Evolutionary conservation across 257 asterid species (phyloP).

Genomic region (Orobanche coerulescens): DNA sequence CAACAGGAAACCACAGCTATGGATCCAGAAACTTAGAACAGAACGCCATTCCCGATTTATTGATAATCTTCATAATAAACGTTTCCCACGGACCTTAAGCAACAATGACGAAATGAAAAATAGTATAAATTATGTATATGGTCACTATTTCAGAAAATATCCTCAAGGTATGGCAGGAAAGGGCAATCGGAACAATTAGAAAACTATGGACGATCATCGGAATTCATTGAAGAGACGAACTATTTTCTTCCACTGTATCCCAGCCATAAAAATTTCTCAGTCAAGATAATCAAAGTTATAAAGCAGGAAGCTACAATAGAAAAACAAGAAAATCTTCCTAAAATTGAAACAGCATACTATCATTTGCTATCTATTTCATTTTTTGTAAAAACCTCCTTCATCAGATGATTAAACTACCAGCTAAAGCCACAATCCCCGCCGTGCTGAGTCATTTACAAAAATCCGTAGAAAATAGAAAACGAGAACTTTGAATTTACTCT

Average conservation of each 20-base stretch:
- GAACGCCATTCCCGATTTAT: neutral
- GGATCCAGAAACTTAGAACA: too few relatives aligned
- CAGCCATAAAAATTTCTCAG: neutral
- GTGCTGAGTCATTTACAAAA: neutral
- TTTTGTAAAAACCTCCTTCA: neutral
- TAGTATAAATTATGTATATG: neutral
- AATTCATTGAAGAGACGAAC: neutral
- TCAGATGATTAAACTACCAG: neutral
- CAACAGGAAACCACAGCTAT: neutral
- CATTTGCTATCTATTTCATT: neutral
- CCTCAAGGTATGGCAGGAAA: neutral
- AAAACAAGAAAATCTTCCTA: neutral
- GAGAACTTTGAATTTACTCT: constrained; percentile 21
- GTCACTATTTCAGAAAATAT: neutral
- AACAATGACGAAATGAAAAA: neutral
- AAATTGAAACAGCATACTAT: neutral
- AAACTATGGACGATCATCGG: too few relatives aligned
- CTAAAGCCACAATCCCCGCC: neutral
- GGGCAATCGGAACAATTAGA: too few relatives aligned
- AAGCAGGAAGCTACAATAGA: neutral
- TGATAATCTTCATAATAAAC: neutral
- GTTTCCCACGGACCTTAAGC: neutral
- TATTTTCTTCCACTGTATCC: neutral
- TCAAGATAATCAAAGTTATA: neutral
- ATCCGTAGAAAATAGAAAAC: neutral